These are phyloP conservation scores for Elaeis guineensis DNA, from an alignment of 176 grass and related monocot genomes.

Conservation along the genomic window DNA sequence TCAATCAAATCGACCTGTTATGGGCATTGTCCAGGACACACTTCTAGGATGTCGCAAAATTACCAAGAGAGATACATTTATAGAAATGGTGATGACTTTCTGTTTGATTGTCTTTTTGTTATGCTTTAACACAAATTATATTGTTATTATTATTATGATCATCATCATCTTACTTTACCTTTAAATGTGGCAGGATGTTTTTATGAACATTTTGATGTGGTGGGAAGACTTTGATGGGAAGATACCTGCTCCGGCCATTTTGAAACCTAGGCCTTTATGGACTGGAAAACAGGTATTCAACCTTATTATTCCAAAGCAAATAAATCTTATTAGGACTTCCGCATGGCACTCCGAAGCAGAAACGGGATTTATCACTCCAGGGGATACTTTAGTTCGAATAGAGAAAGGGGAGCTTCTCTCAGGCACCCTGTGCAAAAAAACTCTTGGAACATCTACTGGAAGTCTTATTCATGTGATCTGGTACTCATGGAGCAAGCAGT, in stretches of 20 bases:
- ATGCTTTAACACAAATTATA: too few relatives aligned
- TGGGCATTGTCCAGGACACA: constrained; percentile 96
- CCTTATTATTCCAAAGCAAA: constrained; percentile 96
- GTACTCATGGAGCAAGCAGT: constrained; percentile 23
- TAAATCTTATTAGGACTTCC: constrained; percentile 80
- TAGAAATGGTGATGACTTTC: constrained; percentile 58
- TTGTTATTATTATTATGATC: too few relatives aligned
- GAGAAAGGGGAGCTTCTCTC: constrained; percentile 92
- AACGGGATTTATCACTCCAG: constrained; percentile 79
- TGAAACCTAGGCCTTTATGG: constrained; percentile 91
- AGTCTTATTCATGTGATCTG: constrained; percentile 98
- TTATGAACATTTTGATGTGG: constrained; percentile 99
- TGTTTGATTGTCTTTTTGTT: too few relatives aligned
- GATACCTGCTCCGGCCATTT: constrained; percentile 81
- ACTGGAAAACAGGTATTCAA: constrained; percentile 98
- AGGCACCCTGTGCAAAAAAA: constrained; percentile 88
- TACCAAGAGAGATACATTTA: constrained; percentile 88
- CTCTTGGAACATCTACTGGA: constrained; percentile 58
- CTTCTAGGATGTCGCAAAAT: constrained; percentile 89
- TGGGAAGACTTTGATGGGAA: constrained; percentile 99
- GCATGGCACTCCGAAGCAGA: constrained; percentile 82
- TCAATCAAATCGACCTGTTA: constrained; percentile 87
- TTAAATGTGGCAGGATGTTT: constrained; percentile 63
- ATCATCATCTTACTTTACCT: too few relatives aligned
- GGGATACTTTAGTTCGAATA: constrained; percentile 85